These are phyloP conservation scores for Trypanosoma grayi DNA, from an alignment of 208 protist species.

Conservation along the genomic window DNA sequence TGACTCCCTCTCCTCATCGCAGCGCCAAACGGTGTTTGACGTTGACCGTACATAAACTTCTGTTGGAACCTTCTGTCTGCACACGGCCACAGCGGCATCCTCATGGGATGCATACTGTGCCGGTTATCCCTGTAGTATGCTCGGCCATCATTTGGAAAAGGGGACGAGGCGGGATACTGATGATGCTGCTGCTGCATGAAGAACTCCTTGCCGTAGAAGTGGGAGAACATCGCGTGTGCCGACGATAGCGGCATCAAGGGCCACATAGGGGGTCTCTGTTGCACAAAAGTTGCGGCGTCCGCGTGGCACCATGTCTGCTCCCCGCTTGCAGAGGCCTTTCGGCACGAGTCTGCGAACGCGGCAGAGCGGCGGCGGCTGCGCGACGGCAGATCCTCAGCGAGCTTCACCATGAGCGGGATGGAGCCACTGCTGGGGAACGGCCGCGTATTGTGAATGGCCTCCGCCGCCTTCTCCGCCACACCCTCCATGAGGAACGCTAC, in stretches of 20 bases:
- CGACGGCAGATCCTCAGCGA: conserved; percentile 59
- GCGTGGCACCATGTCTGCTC: too few species aligned
- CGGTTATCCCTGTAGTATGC: too few species aligned
- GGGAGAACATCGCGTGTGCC: too few species aligned
- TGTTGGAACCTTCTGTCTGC: background rate
- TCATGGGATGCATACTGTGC: too few species aligned
- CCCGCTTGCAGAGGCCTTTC: background rate
- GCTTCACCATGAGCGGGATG: conserved; percentile 80
- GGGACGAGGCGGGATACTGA: too few species aligned
- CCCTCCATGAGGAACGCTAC: conserved; percentile 59
- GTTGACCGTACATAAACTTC: background rate
- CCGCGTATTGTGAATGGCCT: conserved; percentile 68
- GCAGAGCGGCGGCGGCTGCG: conserved; percentile 17
- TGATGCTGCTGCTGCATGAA: too few species aligned
- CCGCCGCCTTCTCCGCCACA: conserved; percentile 54
- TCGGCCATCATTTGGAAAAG: too few species aligned
- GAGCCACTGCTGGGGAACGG: conserved; percentile 60
- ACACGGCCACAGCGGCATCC: background rate
- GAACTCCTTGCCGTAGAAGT: too few species aligned
- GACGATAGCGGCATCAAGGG: too few species aligned
- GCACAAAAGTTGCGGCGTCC: too few species aligned
- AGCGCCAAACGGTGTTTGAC: background rate
- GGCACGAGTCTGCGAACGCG: background rate
- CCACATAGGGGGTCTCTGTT: too few species aligned
- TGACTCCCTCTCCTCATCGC: background rate